Percentiles rank a stretch among this genome's conserved stretches.
These are phyloP conservation scores for Sugiyamaella americana DNA, from an alignment of 805 yeast species.

Conservation along the genomic window DNA sequence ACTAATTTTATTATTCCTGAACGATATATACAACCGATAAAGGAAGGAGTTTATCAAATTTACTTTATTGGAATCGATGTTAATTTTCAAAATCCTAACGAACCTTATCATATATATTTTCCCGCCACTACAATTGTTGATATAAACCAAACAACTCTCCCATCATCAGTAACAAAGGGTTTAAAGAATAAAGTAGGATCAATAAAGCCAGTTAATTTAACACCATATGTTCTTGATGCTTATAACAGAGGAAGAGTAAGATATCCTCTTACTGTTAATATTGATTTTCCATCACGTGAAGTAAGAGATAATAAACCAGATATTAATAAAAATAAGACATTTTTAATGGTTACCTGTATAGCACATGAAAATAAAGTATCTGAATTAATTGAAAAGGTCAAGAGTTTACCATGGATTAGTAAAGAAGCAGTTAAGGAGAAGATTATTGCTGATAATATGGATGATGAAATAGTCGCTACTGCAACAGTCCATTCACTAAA, in stretches of 20 bases:
- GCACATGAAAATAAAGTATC: constrained; percentile 45
- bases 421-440: constrained; percentile 44
- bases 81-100: constrained; percentile 11
- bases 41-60: constrained; percentile 34
- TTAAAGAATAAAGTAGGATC: constrained; percentile 73
- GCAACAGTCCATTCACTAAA: constrained; percentile 60
- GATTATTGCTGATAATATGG: constrained; percentile 46
- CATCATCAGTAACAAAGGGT: constrained; percentile 56
- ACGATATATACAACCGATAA: constrained; percentile 39
- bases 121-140: constrained; percentile 68
- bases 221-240: constrained; percentile 38
- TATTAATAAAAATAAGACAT: constrained; percentile 3
- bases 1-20: constrained; percentile 38
- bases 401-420: constrained; percentile 47
- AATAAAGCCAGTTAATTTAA: constrained; percentile 74
- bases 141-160: constrained; percentile 47
- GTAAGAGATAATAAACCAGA: not conserved
- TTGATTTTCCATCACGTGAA: not conserved
- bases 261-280: not conserved
- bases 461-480: constrained; percentile 66
- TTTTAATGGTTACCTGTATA: constrained; percentile 46
- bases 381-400: constrained; percentile 38
- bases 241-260: not conserved
- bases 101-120: constrained; percentile 41
- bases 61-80: constrained; percentile 45